Base-by-base conservation (phyloP, 2,329 filamentous ascomycete species). In the Leptographium flavum region DNA sequence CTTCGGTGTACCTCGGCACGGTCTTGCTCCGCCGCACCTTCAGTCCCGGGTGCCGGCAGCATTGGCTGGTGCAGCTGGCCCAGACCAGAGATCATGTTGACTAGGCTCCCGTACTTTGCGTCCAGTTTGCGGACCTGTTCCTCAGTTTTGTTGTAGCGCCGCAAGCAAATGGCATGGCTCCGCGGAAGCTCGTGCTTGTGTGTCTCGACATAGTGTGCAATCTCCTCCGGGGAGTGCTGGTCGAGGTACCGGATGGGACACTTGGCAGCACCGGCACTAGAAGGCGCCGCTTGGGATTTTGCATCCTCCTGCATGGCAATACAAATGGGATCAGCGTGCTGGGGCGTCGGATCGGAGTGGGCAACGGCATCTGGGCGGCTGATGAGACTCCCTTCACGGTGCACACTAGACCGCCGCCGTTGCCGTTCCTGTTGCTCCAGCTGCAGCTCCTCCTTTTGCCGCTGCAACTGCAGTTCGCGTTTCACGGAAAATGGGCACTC, bases 171-270 rank as follows among this genome's bases (percentile, higher is more conserved):
- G 59, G 93, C 87, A 63, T 96, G 90, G 59, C 87, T 95, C 55
- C 90, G 78, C 10, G 90, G 90, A 45, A 96, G 75, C 61, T 94
- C 84, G 63, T 96, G 88, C 61, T 95, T 95, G 66, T 95, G 88
- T 43, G 81, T 87, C 60, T 95, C 86, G 57, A 96, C 87, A 60
- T 94, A 96, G 56, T 83, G 78, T 14, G 90, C 90, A 50, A 96
- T 81, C 58, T 95, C 88, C 65, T 94, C 86, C 2, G 90, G 86
- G 2, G 87, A 87, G 58, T 94, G 88, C 60, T 94, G 82, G 61
- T 95, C 83, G 58, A 95, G 70, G 64, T 83, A 95, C 40, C 90
- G 83, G 49, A 96, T 96, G 3, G 90, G 90, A 61, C 90, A 96
- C 58, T 87, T 68, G 17, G 70, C 66, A 10, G 72, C 71, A 36